Conservation (phyloP, 345 rosid genomes). For the Zanthoxylum bungeanum region DNA sequence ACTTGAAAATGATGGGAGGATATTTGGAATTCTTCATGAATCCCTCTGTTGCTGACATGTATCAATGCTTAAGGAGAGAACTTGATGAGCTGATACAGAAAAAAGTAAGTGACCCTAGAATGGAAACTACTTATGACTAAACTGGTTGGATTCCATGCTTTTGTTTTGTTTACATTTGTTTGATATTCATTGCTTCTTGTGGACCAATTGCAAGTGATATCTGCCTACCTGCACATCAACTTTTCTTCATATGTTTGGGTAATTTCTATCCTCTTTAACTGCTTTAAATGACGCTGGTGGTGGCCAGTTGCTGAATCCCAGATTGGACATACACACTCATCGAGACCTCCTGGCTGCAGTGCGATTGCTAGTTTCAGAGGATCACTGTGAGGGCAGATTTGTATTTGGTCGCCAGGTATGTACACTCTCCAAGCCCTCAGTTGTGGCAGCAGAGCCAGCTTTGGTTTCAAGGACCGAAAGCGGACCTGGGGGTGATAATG, state of each 20-base stretch:
- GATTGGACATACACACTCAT: slow-evolving; percentile 48
- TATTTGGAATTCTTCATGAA: slow-evolving; percentile 83
- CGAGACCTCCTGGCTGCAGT: slow-evolving; percentile 62
- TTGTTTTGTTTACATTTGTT: neutral
- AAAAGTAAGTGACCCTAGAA: slow-evolving; percentile 51
- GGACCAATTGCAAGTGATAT: neutral
- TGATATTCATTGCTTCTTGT: neutral
- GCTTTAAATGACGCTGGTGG: slow-evolving; percentile 12
- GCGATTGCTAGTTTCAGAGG: slow-evolving; percentile 53
- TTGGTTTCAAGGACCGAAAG: slow-evolving; percentile 51
- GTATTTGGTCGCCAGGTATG: slow-evolving; percentile 63
- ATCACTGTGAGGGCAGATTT: slow-evolving; percentile 68
- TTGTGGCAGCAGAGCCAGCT: slow-evolving; percentile 30
- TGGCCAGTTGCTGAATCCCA: slow-evolving; percentile 68
- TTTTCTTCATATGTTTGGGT: neutral
- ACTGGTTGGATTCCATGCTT: neutral
- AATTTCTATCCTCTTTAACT: neutral
- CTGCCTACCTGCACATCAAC: neutral
- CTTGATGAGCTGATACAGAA: slow-evolving; percentile 73
- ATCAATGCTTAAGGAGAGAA: slow-evolving; percentile 62
- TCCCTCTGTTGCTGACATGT: slow-evolving; percentile 62
- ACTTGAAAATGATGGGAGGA: slow-evolving; percentile 91
- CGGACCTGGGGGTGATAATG: slow-evolving; percentile 89
- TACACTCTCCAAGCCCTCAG: slow-evolving; percentile 27
- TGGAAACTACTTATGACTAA: slow-evolving; percentile 6